phyloP scores from a whole-genome alignment of 2,329 filamentous ascomycete species.

The Neofusicoccum ribis region DNA sequence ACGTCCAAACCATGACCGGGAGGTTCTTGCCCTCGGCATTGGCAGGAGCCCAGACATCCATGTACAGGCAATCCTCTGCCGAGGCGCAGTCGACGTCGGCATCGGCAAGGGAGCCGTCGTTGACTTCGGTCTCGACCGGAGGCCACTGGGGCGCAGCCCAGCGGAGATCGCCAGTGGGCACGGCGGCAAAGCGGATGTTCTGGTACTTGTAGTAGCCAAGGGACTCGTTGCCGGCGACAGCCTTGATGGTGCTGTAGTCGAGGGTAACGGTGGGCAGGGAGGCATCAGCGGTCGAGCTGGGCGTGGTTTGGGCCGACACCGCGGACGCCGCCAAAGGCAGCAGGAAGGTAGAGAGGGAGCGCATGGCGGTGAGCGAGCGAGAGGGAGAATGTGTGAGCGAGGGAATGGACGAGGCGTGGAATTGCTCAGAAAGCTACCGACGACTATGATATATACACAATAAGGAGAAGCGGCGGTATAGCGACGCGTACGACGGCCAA shows the following conservation, averaged over 20 bases:
- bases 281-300: background rate
- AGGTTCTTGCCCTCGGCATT: slow-evolving; percentile 39
- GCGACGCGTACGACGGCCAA: slow-evolving; percentile 2
- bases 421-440: background rate
- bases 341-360: background rate
- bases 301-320: background rate
- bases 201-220: slow-evolving; percentile 42
- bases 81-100: slow-evolving; percentile 39
- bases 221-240: slow-evolving; percentile 26
- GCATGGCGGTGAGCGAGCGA: background rate
- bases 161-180: slow-evolving; percentile 43
- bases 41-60: slow-evolving; percentile 51
- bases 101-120: slow-evolving; percentile 34
- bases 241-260: slow-evolving; percentile 31
- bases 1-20: slow-evolving; percentile 52
- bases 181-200: slow-evolving; percentile 48
- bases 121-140: slow-evolving; percentile 34
- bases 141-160: slow-evolving; percentile 45
- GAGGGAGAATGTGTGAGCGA: background rate
- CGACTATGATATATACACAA: background rate
- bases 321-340: background rate
- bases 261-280: slow-evolving; percentile 27
- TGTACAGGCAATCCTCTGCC: slow-evolving; percentile 51
- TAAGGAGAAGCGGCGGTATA: background rate
- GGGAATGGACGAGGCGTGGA: background rate